Conservation (phyloP, 2,329 filamentous ascomycete species). For the Aspergillus hortae region DNA sequence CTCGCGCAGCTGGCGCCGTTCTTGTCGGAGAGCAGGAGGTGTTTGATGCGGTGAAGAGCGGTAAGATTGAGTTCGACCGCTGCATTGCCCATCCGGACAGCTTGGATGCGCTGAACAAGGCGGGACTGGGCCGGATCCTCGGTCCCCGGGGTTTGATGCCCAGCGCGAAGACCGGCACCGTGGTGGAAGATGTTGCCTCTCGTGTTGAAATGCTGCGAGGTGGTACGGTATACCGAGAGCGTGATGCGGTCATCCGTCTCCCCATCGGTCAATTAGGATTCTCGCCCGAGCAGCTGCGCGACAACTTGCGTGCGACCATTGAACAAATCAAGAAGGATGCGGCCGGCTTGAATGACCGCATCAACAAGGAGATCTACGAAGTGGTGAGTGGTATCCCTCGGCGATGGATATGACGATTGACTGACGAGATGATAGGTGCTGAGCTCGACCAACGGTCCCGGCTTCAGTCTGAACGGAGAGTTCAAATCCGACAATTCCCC, state of each 20-base stretch:
- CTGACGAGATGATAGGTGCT: conserved; percentile 62
- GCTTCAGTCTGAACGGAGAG: conserved; percentile 79
- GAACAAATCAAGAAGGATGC: conserved; percentile 76
- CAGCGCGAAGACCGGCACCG: conserved; percentile 78
- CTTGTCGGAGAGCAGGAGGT: conserved; percentile 82
- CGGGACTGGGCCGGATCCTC: conserved; percentile 72
- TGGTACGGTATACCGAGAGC: conserved; percentile 82
- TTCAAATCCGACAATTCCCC: conserved; percentile 62
- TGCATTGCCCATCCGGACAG: conserved; percentile 81
- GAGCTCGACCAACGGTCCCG: conserved; percentile 82
- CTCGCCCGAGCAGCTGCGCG: conserved; percentile 78
- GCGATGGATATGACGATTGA: background rate
- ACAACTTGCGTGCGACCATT: conserved; percentile 78
- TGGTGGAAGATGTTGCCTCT: conserved; percentile 74
- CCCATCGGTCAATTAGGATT: conserved; percentile 89
- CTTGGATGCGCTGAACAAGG: conserved; percentile 74
- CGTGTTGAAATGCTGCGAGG: conserved; percentile 79
- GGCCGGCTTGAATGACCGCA: conserved; percentile 58
- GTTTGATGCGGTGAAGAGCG: conserved; percentile 73
- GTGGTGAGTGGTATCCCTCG: conserved; percentile 47
- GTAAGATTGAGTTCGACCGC: conserved; percentile 80
- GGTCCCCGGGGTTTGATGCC: conserved; percentile 94
- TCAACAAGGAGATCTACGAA: conserved; percentile 70
- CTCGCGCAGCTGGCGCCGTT: conserved; percentile 72
- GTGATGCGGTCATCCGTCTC: conserved; percentile 77